Base-by-base conservation (phyloP, 352 stramenopile genomes). In the Phytophthora kernoviae region DNA sequence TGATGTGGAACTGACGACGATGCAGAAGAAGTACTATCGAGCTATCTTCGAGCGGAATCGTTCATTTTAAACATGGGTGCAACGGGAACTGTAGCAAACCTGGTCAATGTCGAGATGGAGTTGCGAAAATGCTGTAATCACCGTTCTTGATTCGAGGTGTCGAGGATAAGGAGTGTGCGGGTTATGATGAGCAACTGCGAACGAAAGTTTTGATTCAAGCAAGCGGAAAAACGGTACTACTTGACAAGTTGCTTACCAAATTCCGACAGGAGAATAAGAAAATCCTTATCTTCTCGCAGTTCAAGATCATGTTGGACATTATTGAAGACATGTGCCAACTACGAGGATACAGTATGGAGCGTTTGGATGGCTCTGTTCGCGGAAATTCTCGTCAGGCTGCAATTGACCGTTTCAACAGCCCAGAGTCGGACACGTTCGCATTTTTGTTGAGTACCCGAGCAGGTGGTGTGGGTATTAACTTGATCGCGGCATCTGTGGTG, bases 21-120 rank as follows among this genome's bases (percentile, higher is more conserved):
- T 99, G 70, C 98, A 99, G 72, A 99, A 99, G 72, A 94, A 95
- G 46, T 96, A 94, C 58, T 94, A 96, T 64, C 84, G 87, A 39
- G 98, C 98, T 33, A 99, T 99, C 56, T 99, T 99, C 65, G 98
- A 99, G 76, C 93, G 97, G 34, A 99, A 99, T 55, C 84, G 91
- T 10, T 82, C 84, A 17, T 97, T 96, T 75, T 98, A 41, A 96
- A 93, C 58, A 90, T 89, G 75, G 87, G 84, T 5, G 65, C 81
- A 3, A 81, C 96, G 26, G 85, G 97, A 7, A 98, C 87, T 3
- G 95, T 98, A 46, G 93, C 84, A 9, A 99, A 98, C 63, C 75
- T 99, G 21, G 98, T 99, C 75, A 99, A 99, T 58, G 98, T 99
- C 54, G 96, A 99, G 76, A 99, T 99, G 97, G 97, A 99, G 63